phyloP scores from a whole-genome alignment of 306 rosid species.

The Casuarina cunninghamiana region DNA sequence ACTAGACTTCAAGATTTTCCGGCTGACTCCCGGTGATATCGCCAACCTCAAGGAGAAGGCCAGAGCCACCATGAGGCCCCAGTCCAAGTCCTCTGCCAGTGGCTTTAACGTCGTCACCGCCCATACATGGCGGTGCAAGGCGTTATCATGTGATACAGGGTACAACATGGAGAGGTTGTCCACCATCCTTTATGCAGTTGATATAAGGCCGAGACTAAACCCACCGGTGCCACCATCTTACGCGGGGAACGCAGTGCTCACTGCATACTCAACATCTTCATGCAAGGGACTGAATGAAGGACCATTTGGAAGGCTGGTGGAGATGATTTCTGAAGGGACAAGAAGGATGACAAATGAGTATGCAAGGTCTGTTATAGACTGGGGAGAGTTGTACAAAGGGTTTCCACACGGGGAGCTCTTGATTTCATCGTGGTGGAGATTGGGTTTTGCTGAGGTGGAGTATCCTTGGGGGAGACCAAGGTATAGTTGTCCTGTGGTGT shows the following conservation, averaged over 20 bases:
- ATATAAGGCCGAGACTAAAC: constrained; percentile 44
- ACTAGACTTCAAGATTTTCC: constrained; percentile 50
- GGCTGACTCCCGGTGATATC: constrained; percentile 35
- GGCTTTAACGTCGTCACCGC: constrained; percentile 64
- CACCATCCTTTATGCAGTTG: constrained; percentile 59
- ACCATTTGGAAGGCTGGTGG: constrained; percentile 45
- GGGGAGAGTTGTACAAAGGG: constrained; percentile 68
- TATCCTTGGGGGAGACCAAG: constrained; percentile 85
- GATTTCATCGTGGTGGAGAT: constrained; percentile 82
- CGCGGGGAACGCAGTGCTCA: constrained; percentile 55
- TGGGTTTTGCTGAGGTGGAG: constrained; percentile 70
- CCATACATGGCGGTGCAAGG: constrained; percentile 70
- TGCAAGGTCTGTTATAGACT: constrained; percentile 59
- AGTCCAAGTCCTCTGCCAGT: neutral
- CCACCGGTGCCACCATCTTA: constrained; percentile 48
- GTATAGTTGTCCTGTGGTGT: constrained; percentile 67
- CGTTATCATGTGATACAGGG: constrained; percentile 31
- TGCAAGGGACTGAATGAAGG: constrained; percentile 44
- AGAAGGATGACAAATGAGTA: constrained; percentile 61
- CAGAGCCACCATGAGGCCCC: neutral
- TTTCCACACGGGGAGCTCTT: constrained; percentile 69
- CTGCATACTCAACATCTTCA: constrained; percentile 38
- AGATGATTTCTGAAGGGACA: constrained; percentile 60
- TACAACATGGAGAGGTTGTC: constrained; percentile 40
- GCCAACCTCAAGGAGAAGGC: constrained; percentile 52